Evolutionary conservation across 2,329 filamentous ascomycete species (phyloP).

Genomic region (Aspergillus ochraceus): DNA sequence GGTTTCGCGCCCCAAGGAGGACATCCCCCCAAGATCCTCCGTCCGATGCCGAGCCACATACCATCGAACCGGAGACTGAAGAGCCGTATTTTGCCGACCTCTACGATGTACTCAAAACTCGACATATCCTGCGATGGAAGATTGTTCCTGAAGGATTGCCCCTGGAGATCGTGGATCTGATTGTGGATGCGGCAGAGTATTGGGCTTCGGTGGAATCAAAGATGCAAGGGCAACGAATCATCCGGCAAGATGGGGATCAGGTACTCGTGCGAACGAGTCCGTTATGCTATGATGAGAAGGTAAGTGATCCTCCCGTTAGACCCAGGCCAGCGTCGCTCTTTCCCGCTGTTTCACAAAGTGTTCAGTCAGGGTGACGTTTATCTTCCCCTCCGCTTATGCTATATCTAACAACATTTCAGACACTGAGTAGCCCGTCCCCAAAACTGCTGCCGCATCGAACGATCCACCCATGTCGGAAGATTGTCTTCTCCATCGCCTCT

Average conservation of each 20-base stretch:
- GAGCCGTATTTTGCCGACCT: slow-evolving; percentile 28
- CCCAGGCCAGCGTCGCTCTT: neutral
- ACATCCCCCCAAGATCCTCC: neutral
- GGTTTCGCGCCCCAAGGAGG: slow-evolving; percentile 2
- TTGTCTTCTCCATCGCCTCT: slow-evolving; percentile 35
- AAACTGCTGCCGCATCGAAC: slow-evolving; percentile 34
- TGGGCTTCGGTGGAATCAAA: slow-evolving; percentile 28
- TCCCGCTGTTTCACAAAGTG: neutral
- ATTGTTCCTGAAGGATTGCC: slow-evolving; percentile 27
- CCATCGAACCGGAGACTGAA: neutral
- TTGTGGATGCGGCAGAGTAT: slow-evolving; percentile 40
- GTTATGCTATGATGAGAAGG: slow-evolving; percentile 35
- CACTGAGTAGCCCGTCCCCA: slow-evolving; percentile 15
- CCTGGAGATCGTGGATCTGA: slow-evolving; percentile 40
- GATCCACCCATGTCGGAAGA: slow-evolving; percentile 40
- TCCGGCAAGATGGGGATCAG: slow-evolving; percentile 34
- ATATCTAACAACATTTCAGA: slow-evolving; percentile 8
- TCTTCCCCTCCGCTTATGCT: neutral
- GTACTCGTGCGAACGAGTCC: slow-evolving; percentile 37
- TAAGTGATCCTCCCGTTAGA: neutral
- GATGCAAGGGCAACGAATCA: slow-evolving; percentile 21
- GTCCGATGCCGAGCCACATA: neutral
- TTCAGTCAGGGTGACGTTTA: neutral
- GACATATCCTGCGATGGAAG: slow-evolving; percentile 33
- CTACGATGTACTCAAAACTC: slow-evolving; percentile 35